A percentile compares a stretch with the other conserved stretches of the same genome.
Conservation (phyloP, 2,329 filamentous ascomycete genomes). For the Microthyrium microscopicum region DNA sequence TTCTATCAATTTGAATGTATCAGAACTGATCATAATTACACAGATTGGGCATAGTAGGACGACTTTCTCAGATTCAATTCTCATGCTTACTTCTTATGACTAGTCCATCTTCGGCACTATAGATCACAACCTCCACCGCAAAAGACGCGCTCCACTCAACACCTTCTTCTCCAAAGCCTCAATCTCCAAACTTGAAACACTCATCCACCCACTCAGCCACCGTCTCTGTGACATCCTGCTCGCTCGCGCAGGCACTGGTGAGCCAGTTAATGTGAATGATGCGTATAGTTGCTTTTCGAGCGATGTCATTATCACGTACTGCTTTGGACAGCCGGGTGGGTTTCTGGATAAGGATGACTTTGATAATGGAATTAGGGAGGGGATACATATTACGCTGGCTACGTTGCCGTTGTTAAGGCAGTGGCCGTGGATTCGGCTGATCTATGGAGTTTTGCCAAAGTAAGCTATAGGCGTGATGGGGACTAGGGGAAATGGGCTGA, state of each 20-base stretch:
- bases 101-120: neutral
- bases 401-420: conserved; percentile 1
- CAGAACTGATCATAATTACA: neutral
- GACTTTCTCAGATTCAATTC: neutral
- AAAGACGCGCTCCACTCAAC: conserved; percentile 16
- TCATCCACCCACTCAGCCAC: conserved; percentile 10
- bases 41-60: neutral
- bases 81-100: neutral
- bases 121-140: conserved; percentile 17
- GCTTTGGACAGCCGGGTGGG: conserved; percentile 11
- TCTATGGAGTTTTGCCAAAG: conserved; percentile 2
- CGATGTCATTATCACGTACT: conserved; percentile 12
- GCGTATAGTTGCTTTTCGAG: conserved; percentile 10
- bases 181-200: conserved; percentile 11
- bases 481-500: too few species aligned
- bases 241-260: neutral
- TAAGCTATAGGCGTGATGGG: too few species aligned
- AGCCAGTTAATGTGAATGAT: conserved; percentile 2
- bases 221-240: conserved; percentile 6
- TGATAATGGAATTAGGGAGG: conserved; percentile 6
- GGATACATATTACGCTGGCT: neutral
- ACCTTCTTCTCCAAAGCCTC: conserved; percentile 19
- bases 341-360: conserved; percentile 12
- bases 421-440: conserved; percentile 1
- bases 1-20: too few species aligned